Percentiles rank a stretch among this genome's conserved stretches.
Conservation (phyloP, 495 filamentous ascomycete species). For the Aspergillus ostianus region DNA sequence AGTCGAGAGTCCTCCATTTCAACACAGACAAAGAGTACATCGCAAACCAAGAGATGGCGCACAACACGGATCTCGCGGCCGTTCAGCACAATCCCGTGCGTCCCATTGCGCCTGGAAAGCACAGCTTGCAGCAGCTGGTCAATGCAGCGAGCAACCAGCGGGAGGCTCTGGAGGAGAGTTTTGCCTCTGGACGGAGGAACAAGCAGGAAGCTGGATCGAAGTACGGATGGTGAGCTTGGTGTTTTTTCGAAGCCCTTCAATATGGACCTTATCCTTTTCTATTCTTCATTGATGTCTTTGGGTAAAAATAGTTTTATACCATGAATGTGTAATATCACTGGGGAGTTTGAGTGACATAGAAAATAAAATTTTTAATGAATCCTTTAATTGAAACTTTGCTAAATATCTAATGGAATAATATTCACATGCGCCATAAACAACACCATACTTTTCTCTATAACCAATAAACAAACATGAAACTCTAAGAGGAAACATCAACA, state of each 20-base stretch:
- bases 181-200: conserved; percentile 70
- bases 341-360: no score
- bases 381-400: neutral
- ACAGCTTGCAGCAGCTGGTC: conserved; percentile 82
- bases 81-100: conserved; percentile 77
- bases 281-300: neutral
- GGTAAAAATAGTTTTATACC: conserved; percentile 1
- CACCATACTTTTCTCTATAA: conserved; percentile 14
- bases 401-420: neutral
- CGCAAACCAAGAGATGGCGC: conserved; percentile 62
- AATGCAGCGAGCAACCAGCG: conserved; percentile 74
- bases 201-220: conserved; percentile 73
- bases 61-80: conserved; percentile 55
- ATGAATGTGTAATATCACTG: neutral
- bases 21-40: conserved; percentile 83
- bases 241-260: conserved; percentile 1
- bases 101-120: conserved; percentile 82
- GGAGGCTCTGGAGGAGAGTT: conserved; percentile 84
- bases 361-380: neutral
- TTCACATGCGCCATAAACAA: conserved; percentile 10
- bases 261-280: conserved; percentile 3
- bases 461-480: conserved; percentile 11
- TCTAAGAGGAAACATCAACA: conserved; percentile 55
- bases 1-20: conserved; percentile 66
- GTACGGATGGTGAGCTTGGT: conserved; percentile 69